Base-by-base conservation (phyloP, 257 asterid species). In the Rubia yunnanensis region DNA sequence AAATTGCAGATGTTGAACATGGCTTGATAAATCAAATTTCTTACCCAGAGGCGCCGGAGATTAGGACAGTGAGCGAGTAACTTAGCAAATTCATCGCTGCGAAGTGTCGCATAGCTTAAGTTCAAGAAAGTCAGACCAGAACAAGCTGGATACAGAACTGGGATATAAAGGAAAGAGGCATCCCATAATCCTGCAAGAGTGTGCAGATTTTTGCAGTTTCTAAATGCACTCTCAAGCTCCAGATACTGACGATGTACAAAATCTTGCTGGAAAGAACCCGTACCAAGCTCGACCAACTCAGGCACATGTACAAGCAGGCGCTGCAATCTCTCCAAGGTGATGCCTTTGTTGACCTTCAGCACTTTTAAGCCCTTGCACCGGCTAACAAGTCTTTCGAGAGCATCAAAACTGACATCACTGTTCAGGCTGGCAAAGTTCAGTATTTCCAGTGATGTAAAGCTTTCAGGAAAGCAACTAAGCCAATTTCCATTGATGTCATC, bases 1-100 rank as follows among this genome's bases (percentile, higher is more conserved):
- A 46, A 28, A 17, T 36, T 9, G 10, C 39, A 39, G n/a, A 60
- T 59, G 68, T 61, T 28, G 70, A 72, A 28, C 39, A 63, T 15
- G 41, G 46, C 54, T 49, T 64, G 34, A 30, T 30, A 57, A 9
- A 55, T 56, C 56, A 27, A 35, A 18, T 53, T 26, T 34, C 89
- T 82, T 84, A 90, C 97, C 97, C 97, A 90, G 46, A 90, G 92
- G 70, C 97, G 81, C 56, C 80, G 86, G 59, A 90, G 70, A 70
- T 81, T 85, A 38, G 87, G 88, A 83, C 97, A 90, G 78, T 81
- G 82, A 67, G 72, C 70, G 38, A 90, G 73, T 74, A 90, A 83
- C 75, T 77, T 77, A 5, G 80, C 79, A 36, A 88, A 77, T 72
- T 84, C 96, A 68, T 69, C 82, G 73, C 90, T 84, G 66, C 75